Evolutionary conservation across 495 filamentous ascomycete species (phyloP).

Genomic region (Tuber indicum): DNA sequence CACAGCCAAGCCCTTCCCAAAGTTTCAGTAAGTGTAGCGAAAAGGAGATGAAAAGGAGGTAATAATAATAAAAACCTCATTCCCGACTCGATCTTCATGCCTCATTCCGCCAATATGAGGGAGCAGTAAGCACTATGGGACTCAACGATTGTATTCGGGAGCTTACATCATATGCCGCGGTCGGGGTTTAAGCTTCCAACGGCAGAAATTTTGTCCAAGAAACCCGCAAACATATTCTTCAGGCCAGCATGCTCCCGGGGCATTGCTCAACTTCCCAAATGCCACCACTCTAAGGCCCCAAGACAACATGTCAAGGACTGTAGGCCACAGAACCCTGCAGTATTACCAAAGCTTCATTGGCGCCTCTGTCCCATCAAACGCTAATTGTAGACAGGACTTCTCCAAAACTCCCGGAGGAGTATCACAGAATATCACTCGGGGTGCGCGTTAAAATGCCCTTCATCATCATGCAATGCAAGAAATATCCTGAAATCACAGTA

Average conservation of each 20-base stretch:
- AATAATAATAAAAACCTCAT: background rate
- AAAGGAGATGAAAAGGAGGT: background rate
- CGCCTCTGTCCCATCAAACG: background rate
- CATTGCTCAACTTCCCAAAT: background rate
- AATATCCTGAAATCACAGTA: background rate
- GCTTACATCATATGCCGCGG: background rate
- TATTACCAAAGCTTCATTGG: background rate
- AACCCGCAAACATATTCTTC: background rate
- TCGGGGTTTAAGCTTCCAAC: background rate
- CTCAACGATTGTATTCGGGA: background rate
- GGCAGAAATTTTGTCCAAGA: background rate
- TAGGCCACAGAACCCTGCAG: background rate
- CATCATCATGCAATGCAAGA: background rate
- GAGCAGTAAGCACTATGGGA: background rate
- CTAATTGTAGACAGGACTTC: background rate
- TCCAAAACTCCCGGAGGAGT: background rate
- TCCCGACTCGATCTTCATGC: background rate
- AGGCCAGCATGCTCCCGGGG: background rate
- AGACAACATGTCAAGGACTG: background rate
- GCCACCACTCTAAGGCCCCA: background rate
- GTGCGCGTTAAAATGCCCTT: background rate
- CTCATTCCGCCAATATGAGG: background rate
- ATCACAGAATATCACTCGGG: slow-evolving; percentile 4
- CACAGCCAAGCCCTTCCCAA: background rate
- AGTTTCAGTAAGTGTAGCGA: background rate